phyloP scores from a whole-genome alignment of 129 eudicot species.

The Deinandra increscens region DNA sequence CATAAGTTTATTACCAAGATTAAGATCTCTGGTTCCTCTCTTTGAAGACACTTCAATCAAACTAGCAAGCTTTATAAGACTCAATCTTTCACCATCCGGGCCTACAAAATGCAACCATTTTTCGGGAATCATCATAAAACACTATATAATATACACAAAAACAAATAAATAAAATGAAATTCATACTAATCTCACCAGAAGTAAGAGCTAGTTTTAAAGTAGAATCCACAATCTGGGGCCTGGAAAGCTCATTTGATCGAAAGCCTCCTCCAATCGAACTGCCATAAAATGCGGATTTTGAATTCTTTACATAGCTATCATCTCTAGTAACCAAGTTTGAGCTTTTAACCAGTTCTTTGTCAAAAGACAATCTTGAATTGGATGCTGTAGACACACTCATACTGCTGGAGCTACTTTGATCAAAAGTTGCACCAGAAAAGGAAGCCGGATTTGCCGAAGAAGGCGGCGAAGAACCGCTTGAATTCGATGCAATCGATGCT shows the following conservation, averaged over 20 bases:
- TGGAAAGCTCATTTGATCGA: slow-evolving; percentile 38
- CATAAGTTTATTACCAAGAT: slow-evolving; percentile 54
- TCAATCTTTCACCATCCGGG: slow-evolving; percentile 57
- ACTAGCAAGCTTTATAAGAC: slow-evolving; percentile 86
- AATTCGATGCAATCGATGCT: slow-evolving; percentile 27
- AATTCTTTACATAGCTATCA: slow-evolving; percentile 62
- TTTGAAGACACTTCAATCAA: slow-evolving; percentile 73
- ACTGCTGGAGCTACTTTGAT: too few relatives aligned
- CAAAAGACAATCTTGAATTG: slow-evolving; percentile 44
- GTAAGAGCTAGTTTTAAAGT: slow-evolving; percentile 39
- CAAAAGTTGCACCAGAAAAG: slow-evolving; percentile 19
- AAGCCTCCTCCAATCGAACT: slow-evolving; percentile 44
- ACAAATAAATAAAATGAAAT: not conserved
- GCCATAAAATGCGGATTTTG: slow-evolving; percentile 38
- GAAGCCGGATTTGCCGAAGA: slow-evolving; percentile 36
- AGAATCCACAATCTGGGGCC: slow-evolving; percentile 62
- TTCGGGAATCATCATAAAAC: not conserved
- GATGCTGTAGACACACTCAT: too few relatives aligned
- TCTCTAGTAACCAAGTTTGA: slow-evolving; percentile 52
- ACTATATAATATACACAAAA: too few relatives aligned
- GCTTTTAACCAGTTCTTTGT: slow-evolving; percentile 42
- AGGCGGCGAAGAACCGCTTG: slow-evolving; percentile 32
- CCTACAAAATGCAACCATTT: slow-evolving; percentile 41
- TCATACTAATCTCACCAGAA: slow-evolving; percentile 43
- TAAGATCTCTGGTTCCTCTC: slow-evolving; percentile 67